Percentiles rank a stretch among this genome's conserved stretches.
These are phyloP conservation scores for Umbelopsis sp. DNA, from an alignment of 192 early-diverging fungal genomes.

Conservation along the genomic window DNA sequence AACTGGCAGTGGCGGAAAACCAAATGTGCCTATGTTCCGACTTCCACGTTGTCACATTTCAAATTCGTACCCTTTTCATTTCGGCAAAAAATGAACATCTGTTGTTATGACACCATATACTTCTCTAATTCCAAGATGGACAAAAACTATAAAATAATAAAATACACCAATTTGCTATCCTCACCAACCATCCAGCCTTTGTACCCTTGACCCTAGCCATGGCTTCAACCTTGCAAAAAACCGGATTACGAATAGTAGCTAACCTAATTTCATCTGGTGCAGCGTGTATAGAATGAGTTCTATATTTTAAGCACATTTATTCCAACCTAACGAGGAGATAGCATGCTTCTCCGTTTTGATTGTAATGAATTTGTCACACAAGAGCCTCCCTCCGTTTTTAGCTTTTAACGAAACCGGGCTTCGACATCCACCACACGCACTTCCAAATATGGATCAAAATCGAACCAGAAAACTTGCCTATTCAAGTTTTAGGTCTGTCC, in stretches of 20 bases:
- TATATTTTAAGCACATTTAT: too few relatives aligned
- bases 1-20: constrained; percentile 2
- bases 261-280: too few relatives aligned
- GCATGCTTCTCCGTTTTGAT: too few relatives aligned
- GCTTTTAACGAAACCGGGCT: neutral
- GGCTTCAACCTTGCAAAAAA: too few relatives aligned
- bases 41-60: constrained; percentile 14
- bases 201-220: too few relatives aligned
- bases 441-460: constrained; percentile 6
- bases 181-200: too few relatives aligned
- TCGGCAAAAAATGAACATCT: neutral
- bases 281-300: too few relatives aligned
- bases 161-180: too few relatives aligned
- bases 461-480: constrained; percentile 4
- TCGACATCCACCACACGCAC: neutral
- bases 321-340: too few relatives aligned
- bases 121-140: neutral
- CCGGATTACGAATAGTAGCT: too few relatives aligned
- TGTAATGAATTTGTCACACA: too few relatives aligned
- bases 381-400: neutral
- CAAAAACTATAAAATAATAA: too few relatives aligned
- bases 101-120: neutral
- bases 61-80: neutral
- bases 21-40: constrained; percentile 2
- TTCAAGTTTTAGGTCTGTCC: neutral